A percentile compares a stretch with the other conserved stretches of the same genome.
Conservation (phyloP, 345 rosid species). For the Acer yangbiense region DNA sequence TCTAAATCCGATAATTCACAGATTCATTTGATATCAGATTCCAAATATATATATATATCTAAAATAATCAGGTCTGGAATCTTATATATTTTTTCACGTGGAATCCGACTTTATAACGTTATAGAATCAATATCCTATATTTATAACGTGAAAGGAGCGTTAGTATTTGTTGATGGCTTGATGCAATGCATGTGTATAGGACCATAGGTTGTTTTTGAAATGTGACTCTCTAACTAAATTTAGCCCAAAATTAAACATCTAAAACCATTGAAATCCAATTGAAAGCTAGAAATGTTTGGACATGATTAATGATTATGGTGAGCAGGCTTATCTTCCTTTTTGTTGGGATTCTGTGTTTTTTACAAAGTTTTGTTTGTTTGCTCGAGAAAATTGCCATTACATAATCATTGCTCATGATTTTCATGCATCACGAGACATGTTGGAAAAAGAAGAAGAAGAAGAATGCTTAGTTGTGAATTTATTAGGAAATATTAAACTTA, state of each 20-base stretch:
- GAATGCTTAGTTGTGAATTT: background rate
- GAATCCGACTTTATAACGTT: too few relatives aligned
- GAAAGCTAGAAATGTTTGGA: background rate
- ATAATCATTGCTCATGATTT: slow-evolving; percentile 7
- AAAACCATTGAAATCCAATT: background rate
- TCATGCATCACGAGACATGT: background rate
- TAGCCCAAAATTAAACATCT: background rate
- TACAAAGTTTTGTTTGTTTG: background rate
- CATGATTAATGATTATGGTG: background rate
- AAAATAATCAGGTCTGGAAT: too few relatives aligned
- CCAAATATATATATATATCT: too few relatives aligned
- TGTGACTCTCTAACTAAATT: background rate
- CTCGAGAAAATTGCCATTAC: background rate
- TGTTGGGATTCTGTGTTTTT: background rate
- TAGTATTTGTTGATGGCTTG: background rate
- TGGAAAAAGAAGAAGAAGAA: background rate
- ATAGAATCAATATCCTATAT: too few relatives aligned
- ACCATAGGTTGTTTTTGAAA: background rate
- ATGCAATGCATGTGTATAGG: background rate
- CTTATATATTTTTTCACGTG: too few relatives aligned
- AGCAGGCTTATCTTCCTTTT: background rate
- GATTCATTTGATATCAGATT: too few relatives aligned
- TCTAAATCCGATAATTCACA: too few relatives aligned
- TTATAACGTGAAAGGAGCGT: too few relatives aligned
- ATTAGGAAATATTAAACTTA: too few relatives aligned